Percentiles rank a stretch among this genome's conserved stretches.
phyloP scores from a whole-genome alignment of 768 basidiomycete species.

The Pulveroboletus sp. region DNA sequence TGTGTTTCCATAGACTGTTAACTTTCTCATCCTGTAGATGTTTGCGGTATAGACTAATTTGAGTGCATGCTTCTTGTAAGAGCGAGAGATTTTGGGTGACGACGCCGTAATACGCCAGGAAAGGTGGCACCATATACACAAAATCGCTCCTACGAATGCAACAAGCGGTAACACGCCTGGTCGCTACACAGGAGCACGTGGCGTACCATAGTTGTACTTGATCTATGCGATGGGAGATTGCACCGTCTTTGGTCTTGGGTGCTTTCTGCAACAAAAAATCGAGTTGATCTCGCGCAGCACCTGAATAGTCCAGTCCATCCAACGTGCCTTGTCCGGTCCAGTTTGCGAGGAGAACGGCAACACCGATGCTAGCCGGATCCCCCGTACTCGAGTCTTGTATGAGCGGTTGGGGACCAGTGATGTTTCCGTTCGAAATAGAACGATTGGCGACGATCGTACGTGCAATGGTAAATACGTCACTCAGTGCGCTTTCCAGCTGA shows the following conservation, averaged over 20 bases:
- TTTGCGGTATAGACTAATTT: conserved; percentile 66
- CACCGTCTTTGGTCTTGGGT: conserved; percentile 67
- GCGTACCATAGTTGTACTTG: conserved; percentile 68
- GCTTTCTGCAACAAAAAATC: conserved; percentile 53
- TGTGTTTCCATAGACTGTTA: conserved; percentile 70
- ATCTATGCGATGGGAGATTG: conserved; percentile 70
- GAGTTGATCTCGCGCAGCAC: conserved; percentile 63
- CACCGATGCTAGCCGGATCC: conserved; percentile 77
- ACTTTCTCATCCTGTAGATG: conserved; percentile 52
- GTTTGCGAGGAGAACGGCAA: conserved; percentile 61
- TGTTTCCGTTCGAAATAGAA: conserved; percentile 36
- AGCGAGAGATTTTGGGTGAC: conserved; percentile 52
- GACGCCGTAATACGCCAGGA: conserved; percentile 80
- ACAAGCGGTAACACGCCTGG: not conserved
- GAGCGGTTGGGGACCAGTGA: conserved; percentile 53
- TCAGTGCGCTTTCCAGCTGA: conserved; percentile 32
- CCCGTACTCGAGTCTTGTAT: conserved; percentile 56
- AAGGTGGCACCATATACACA: conserved; percentile 83
- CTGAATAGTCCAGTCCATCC: conserved; percentile 51
- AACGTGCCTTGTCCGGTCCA: conserved; percentile 38
- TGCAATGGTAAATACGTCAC: conserved; percentile 55
- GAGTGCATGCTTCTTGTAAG: conserved; percentile 60
- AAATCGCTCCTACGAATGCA: conserved; percentile 59
- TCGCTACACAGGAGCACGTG: not conserved
- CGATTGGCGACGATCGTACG: conserved; percentile 45